These are phyloP conservation scores for Pythium utonaiense DNA, from an alignment of 352 stramenopile genomes.

Conservation along the genomic window DNA sequence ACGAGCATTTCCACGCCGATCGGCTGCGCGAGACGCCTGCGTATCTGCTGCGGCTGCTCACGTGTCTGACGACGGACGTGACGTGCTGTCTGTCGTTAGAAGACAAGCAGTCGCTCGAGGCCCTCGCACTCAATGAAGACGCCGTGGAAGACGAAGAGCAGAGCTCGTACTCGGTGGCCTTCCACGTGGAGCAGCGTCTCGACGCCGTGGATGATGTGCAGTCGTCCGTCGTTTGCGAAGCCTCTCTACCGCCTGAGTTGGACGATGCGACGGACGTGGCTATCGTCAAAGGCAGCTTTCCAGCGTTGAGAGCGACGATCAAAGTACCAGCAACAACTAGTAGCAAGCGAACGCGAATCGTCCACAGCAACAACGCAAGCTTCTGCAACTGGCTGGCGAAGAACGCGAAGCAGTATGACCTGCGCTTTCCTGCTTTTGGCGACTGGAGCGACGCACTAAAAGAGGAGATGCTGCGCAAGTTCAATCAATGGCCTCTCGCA, in stretches of 20 bases:
- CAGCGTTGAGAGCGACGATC: constrained; percentile 1
- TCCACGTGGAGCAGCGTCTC: background rate
- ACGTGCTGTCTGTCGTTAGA: background rate
- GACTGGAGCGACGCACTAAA: background rate
- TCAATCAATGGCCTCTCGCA: background rate
- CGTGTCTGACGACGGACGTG: background rate
- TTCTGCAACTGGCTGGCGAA: constrained; percentile 2
- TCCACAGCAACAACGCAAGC: background rate
- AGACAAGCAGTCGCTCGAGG: background rate
- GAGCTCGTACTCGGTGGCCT: background rate
- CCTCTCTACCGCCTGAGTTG: background rate
- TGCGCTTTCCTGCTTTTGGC: background rate
- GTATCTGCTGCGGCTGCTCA: constrained; percentile 4
- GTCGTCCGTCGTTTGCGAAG: background rate
- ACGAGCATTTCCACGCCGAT: background rate
- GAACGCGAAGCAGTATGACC: background rate
- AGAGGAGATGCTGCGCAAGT: background rate
- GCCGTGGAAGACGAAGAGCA: background rate
- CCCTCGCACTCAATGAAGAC: background rate
- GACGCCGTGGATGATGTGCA: background rate
- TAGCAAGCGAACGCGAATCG: background rate
- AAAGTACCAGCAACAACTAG: background rate
- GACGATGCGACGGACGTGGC: background rate
- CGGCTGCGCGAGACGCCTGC: background rate
- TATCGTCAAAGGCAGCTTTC: constrained; percentile 9